Conservation (phyloP, 495 filamentous ascomycete genomes). For the Pyrenula aspistea region DNA sequence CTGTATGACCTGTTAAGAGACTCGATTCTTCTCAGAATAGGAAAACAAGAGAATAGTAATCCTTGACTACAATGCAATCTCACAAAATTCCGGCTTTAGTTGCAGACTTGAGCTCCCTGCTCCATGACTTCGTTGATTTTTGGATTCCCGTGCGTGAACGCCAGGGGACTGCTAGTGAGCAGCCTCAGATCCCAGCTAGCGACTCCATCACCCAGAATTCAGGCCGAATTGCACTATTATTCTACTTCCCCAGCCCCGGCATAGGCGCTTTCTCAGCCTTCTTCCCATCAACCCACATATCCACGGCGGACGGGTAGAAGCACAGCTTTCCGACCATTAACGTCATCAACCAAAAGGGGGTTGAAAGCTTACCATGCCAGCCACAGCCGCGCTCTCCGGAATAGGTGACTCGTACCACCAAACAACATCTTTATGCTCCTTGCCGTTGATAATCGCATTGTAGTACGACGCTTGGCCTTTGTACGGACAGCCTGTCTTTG, state of each 20-base stretch:
- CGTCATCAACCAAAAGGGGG: not conserved
- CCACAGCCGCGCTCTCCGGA: constrained; percentile 31
- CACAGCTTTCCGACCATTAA: constrained; percentile 16
- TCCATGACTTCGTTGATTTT: no score
- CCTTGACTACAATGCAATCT: no score
- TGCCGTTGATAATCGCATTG: constrained; percentile 22
- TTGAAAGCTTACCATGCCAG: constrained; percentile 11
- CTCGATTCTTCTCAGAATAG: no score
- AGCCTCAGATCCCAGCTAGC: no score
- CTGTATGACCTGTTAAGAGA: no score
- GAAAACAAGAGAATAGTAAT: no score
- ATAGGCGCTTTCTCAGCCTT: constrained; percentile 17
- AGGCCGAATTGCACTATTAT: not conserved
- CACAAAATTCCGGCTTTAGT: no score
- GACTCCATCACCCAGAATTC: no score
- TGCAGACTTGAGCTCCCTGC: no score
- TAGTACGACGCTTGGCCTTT: constrained; percentile 43
- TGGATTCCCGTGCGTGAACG: no score
- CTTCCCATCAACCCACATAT: constrained; percentile 41
- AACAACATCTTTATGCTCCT: constrained; percentile 29
- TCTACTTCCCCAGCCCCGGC: not conserved
- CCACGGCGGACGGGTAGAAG: constrained; percentile 52
- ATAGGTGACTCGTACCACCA: constrained; percentile 46
- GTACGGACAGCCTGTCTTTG: not conserved
- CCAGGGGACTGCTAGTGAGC: no score